Conservation (phyloP, 1,284 basidiomycete genomes). For the Boletellus dicymbophilus region DNA sequence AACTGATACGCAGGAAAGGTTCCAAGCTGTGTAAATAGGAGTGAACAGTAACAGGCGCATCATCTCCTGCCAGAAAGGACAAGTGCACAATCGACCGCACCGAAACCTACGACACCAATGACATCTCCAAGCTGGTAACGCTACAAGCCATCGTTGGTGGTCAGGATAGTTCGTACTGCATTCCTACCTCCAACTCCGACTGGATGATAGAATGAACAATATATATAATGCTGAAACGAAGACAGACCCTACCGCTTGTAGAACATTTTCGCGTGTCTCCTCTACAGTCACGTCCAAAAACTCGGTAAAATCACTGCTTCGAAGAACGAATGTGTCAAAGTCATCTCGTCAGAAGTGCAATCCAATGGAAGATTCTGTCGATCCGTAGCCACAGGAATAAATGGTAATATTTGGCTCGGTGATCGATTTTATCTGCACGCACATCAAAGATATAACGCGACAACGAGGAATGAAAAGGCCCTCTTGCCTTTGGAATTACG, state of each 20-base stretch:
- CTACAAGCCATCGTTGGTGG: constrained; percentile 26
- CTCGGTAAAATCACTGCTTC: constrained; percentile 7
- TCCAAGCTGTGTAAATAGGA: background rate
- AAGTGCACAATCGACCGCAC: constrained; percentile 1
- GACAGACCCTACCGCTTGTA: constrained; percentile 16
- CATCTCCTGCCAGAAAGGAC: constrained; percentile 4
- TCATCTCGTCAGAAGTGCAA: background rate
- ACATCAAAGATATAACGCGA: background rate
- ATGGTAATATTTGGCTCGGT: constrained; percentile 14
- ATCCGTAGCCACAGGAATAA: constrained; percentile 6
- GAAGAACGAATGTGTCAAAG: constrained; percentile 7
- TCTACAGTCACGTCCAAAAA: constrained; percentile 17
- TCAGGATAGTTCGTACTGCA: constrained; percentile 20
- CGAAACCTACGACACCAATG: constrained; percentile 15
- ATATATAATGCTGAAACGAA: constrained; percentile 21
- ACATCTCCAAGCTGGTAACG: constrained; percentile 25
- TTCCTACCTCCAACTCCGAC: constrained; percentile 23
- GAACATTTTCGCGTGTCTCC: constrained; percentile 12
- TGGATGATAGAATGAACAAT: too few species aligned
- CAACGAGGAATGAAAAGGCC: too few species aligned
- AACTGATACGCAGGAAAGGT: too few species aligned
- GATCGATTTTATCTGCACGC: constrained; percentile 17
- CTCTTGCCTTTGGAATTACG: background rate
- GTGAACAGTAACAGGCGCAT: background rate
- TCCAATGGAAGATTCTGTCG: constrained; percentile 9